Evolutionary conservation across 345 rosid genomes (phyloP), one percentile per base, ranked within the genome.

Genomic region (Corymbia maculata): DNA sequence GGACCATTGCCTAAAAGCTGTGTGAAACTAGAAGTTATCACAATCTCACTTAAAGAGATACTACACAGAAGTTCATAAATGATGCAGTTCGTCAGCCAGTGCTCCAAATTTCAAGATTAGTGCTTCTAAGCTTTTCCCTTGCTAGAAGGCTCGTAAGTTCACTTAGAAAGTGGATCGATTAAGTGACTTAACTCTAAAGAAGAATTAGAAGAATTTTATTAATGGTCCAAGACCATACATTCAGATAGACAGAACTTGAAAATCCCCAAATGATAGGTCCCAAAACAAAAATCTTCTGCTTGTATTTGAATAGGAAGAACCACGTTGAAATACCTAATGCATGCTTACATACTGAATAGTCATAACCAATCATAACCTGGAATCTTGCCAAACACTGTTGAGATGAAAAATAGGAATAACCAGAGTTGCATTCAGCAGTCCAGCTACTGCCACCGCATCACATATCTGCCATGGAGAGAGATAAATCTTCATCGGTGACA

Each of bases 391-490:
- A 85, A 98, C 98, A 88, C 99, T 98, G 90, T 98, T 98, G 87
- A 96, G 91, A 91, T 98, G 99, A 93, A 98, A 98, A 85, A 97
- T 94, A 52, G 99, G 99, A 51, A 97, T 97, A 86, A 98, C 94
- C 89, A 98, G 98, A 66, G 99, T 98, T 66, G 99, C 99, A 93
- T 98, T 98, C 52, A 98, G 92, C 42, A 98, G 93, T 93, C 98
- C 96, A 79, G 99, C 99, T 89, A 98, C 99, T 64, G 98, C 99
- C 91, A 98, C 99, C n/a, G 95, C 99, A 94, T 97, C 99, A 87
- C 98, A 97, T 92, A 97, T 97, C 99, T 95, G 93, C 86, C 91
- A 50, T 26, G 82, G 66, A 42, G 88, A 68, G n/a, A 80, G 32
- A 32, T 24, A 45, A 87, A 61, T 57, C 49, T 47, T 57, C 79